These are phyloP conservation scores for Lipomyces starkeyi DNA, from an alignment of 805 yeast species.

Conservation along the genomic window DNA sequence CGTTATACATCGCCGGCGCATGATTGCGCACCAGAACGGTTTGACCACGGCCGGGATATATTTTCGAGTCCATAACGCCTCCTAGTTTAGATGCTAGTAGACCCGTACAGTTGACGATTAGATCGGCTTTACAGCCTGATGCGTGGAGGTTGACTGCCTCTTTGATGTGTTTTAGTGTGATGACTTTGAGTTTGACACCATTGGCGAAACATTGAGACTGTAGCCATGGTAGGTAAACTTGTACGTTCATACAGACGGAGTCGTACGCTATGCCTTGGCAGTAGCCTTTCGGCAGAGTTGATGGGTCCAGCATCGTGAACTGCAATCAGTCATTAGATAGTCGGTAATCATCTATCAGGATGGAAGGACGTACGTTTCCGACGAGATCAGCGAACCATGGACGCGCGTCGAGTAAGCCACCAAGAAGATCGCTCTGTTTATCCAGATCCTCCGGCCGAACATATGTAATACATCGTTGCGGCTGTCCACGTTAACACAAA, in stretches of 20 bases:
- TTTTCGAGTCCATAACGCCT: constrained; percentile 66
- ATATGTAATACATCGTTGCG: constrained; percentile 19
- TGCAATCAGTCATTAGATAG: not conserved
- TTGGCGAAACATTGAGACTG: constrained; percentile 52
- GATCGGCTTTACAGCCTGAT: constrained; percentile 44
- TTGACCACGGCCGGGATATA: constrained; percentile 82
- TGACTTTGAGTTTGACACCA: constrained; percentile 58
- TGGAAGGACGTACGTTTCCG: constrained; percentile 19
- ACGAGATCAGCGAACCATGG: constrained; percentile 36
- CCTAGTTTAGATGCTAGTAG: constrained; percentile 67
- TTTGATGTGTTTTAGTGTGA: constrained; percentile 49
- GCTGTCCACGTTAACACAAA: not conserved
- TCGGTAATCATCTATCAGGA: not conserved
- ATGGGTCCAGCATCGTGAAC: constrained; percentile 43
- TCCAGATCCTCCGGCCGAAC: constrained; percentile 26
- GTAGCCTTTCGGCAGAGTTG: constrained; percentile 58
- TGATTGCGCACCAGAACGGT: constrained; percentile 63
- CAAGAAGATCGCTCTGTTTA: constrained; percentile 21
- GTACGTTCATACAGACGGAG: constrained; percentile 65
- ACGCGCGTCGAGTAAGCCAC: constrained; percentile 22
- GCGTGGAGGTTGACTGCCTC: constrained; percentile 57
- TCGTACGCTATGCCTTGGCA: constrained; percentile 59
- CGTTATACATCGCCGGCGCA: constrained; percentile 35
- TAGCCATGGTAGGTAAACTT: constrained; percentile 61
- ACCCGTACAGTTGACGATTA: constrained; percentile 79